Evolutionary conservation across 1,284 basidiomycete genomes (phyloP), one percentile per base, ranked within the genome.

Genomic region (Microbotryum intermedium): DNA sequence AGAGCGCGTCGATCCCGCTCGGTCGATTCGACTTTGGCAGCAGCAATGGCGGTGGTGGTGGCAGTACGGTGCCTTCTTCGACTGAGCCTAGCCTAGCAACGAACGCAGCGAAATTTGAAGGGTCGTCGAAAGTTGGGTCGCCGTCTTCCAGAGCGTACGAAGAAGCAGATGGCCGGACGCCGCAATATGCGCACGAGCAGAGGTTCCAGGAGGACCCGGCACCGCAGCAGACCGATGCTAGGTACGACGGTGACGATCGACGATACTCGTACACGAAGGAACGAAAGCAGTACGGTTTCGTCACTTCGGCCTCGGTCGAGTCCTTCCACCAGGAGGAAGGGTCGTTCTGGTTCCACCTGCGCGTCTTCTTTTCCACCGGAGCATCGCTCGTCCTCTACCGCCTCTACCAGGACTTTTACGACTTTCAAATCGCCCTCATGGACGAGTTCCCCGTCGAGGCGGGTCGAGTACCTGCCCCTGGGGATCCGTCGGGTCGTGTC

Each of bases 381-480:
- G 47, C 85, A 83, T 45, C 81, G 80, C 83, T 98, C 56, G 85
- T 93, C 66, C 81, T 98, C 46, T 97, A 95, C 77, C 84, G 95
- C 54, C 84, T 90, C 20, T 99, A 99, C 78, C 89, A 95, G 72
- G 93, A 99, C 75, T 99, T 99, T 76, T 95, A 94, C 78, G 90
- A 94, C 71, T 97, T 97, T 75, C 95, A 99, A 72, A 87, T 95
- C 57, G 80, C 83, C 10, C 81, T 99, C 43, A 82, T 97, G 61
- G 83, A 91, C 55, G 79, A 82, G 0, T 95, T 94, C 75, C 91
- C 91, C 6, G 79, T 82, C 55, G 93, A 97, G 76, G 93, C 90
- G 20, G 93, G 93, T 9, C 81, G 87, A 9, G 50, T 62, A 6
- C 57, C 58, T 9, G 61, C 64, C 9, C 77, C 83, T 45, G 57